Base-by-base conservation (phyloP, 345 rosid genomes). In the Anastatica hierochuntica region DNA sequence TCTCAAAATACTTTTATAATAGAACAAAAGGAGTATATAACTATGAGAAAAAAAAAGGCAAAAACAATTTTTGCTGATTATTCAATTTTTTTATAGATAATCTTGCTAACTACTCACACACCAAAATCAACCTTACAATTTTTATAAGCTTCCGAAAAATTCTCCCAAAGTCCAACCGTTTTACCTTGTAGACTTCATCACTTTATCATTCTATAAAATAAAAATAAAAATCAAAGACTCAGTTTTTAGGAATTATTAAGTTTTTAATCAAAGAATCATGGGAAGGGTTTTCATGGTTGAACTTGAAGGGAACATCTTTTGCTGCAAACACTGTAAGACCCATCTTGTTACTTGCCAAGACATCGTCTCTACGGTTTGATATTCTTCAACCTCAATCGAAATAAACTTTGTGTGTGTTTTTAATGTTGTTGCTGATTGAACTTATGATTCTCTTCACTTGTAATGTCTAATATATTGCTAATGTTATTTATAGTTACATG, bases 281-380 rank as follows among this genome's bases (percentile, higher is more conserved):
- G 95, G 90, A 40, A 85, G 79, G 70, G 45, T 80, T 30, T 85
- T 80, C 48, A 34, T 75, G 60, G 56, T 78, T 20, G 62, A 33
- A 43, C 78, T 82, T 21, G 80, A 75, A 53, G 85, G 90, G 33
- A 36, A 49, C 43, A 15, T 77, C 43, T 82, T 77, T 47, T 66
- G 74, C 46, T 85, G 95, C 78, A 80, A 71, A 67, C 74, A 80
- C 75, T 85, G 95, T 68, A 46, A 57, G 2, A 74, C 84, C 30
- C 85, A 79, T 74, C 76, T 86, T 27, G 74, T 78, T 40, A 48
- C 47, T 30, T 20, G 59, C 7, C 73, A 69, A 13, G 80, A 83
- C 61, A 56, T 83, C 49, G 39, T 77, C 4, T 86, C 95, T 30
- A 80, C 72, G 88, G 95, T 85, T 71, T 57, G 13, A 26, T 57